A percentile compares a stretch with the other conserved stretches of the same genome.
phyloP scores from a whole-genome alignment of 2,329 filamentous ascomycete species.

The Aspergillus sp. region DNA sequence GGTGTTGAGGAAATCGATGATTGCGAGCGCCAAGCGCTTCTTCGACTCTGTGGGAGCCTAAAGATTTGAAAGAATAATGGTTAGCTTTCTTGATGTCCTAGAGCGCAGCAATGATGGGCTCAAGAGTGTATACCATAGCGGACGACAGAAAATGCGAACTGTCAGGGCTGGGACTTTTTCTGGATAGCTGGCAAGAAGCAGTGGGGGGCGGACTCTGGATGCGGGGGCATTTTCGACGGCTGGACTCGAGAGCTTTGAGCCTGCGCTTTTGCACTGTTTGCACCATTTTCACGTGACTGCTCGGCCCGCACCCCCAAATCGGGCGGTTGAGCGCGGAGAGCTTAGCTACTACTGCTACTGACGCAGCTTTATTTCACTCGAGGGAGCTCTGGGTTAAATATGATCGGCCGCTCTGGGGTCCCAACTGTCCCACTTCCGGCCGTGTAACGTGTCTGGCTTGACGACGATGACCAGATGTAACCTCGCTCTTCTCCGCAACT shows the following conservation, averaged over 20 bases:
- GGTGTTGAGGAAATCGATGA: conserved; percentile 90
- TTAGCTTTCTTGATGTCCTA: not conserved
- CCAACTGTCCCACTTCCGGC: conserved; percentile 27
- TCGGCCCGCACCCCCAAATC: conserved; percentile 11
- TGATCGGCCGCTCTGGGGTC: conserved; percentile 28
- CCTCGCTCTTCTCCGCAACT: conserved; percentile 33
- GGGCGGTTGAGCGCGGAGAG: conserved; percentile 7
- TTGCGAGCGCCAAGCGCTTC: conserved; percentile 93
- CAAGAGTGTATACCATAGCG: conserved; percentile 8
- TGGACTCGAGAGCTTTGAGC: conserved; percentile 14
- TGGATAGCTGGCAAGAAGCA: conserved; percentile 16
- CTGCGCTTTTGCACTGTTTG: conserved; percentile 24
- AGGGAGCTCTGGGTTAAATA: conserved; percentile 22
- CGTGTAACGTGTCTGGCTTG: conserved; percentile 24
- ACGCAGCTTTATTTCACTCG: conserved; percentile 11
- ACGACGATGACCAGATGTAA: conserved; percentile 47
- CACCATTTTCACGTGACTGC: conserved; percentile 23
- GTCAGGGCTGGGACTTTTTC: not conserved
- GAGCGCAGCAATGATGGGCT: not conserved
- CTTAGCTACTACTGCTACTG: conserved; percentile 10
- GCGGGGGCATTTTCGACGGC: conserved; percentile 22
- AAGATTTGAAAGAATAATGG: not conserved
- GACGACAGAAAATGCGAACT: not conserved
- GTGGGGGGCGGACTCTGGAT: conserved; percentile 27
- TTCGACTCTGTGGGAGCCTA: conserved; percentile 58